These are phyloP conservation scores for Rachicladosporium sp. DNA, from an alignment of 2,329 filamentous ascomycete species.

Conservation along the genomic window DNA sequence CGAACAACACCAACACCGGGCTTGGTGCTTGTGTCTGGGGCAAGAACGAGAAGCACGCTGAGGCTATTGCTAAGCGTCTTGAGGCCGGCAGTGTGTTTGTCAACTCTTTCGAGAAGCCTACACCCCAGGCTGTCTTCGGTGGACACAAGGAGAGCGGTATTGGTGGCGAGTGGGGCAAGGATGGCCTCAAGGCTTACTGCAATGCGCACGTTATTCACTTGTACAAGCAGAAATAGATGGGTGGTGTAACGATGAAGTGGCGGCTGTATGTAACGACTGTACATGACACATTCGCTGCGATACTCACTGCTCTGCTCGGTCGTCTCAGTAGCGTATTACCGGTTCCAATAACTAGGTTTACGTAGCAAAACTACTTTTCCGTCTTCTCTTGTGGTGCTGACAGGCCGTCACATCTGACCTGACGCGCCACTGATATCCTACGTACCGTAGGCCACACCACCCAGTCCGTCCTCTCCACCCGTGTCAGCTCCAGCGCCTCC, in stretches of 20 bases:
- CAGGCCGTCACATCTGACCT: too few species aligned
- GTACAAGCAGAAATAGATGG: constrained; percentile 25
- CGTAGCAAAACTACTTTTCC: too few species aligned
- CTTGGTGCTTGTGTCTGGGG: constrained; percentile 44
- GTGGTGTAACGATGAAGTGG: too few species aligned
- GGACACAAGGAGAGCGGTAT: constrained; percentile 59
- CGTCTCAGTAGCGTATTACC: too few species aligned
- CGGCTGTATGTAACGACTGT: too few species aligned
- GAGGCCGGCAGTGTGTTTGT: constrained; percentile 46
- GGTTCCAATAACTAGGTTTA: too few species aligned
- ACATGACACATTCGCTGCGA: too few species aligned
- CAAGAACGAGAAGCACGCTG: constrained; percentile 36
- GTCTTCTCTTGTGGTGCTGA: too few species aligned
- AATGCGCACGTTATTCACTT: constrained; percentile 36
- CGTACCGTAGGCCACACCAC: constrained; percentile 2
- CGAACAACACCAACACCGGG: constrained; percentile 38
- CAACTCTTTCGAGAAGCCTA: constrained; percentile 39
- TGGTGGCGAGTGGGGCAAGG: constrained; percentile 44
- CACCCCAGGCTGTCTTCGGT: constrained; percentile 46
- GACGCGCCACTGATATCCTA: too few species aligned
- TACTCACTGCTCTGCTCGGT: too few species aligned
- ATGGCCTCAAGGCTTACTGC: constrained; percentile 34
- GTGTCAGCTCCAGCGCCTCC: constrained; percentile 11
- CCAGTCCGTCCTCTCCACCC: constrained; percentile 5
- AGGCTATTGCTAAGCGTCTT: constrained; percentile 35